These are phyloP conservation scores for Diaporthe humulicola DNA, from an alignment of 2,329 filamentous ascomycete species.

Conservation along the genomic window DNA sequence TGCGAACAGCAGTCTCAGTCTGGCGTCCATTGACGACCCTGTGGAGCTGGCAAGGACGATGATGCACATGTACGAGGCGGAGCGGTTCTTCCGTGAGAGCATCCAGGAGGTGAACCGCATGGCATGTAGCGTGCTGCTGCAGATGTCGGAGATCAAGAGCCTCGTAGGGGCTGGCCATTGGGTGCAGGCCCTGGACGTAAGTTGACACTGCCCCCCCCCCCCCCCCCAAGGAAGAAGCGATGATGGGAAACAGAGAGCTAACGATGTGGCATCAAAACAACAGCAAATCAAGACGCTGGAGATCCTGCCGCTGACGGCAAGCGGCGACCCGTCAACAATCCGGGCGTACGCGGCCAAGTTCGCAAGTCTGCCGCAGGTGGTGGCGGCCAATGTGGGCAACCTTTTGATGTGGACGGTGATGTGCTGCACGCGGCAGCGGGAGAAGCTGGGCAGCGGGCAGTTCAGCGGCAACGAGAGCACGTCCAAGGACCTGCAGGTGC, in stretches of 20 bases:
- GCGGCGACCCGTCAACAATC: slow-evolving; percentile 82
- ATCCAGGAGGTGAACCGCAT: slow-evolving; percentile 70
- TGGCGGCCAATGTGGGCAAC: slow-evolving; percentile 91
- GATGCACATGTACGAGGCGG: slow-evolving; percentile 73
- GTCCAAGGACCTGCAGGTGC: slow-evolving; percentile 73
- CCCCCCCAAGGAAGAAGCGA: neutral
- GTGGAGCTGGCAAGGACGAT: slow-evolving; percentile 71
- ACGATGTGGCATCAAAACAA: slow-evolving; percentile 12
- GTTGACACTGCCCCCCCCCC: slow-evolving; percentile 47
- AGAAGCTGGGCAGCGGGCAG: slow-evolving; percentile 75
- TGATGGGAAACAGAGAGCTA: neutral
- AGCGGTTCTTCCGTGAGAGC: slow-evolving; percentile 71
- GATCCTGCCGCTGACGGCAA: slow-evolving; percentile 83
- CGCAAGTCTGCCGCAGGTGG: slow-evolving; percentile 80
- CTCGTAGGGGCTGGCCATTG: slow-evolving; percentile 68
- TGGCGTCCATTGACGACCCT: slow-evolving; percentile 72
- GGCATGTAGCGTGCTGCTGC: slow-evolving; percentile 68
- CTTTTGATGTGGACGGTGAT: slow-evolving; percentile 94
- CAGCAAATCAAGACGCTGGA: slow-evolving; percentile 79
- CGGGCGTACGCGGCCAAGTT: slow-evolving; percentile 86
- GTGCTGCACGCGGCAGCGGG: slow-evolving; percentile 84
- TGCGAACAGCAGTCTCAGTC: slow-evolving; percentile 69
- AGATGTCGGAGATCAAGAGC: slow-evolving; percentile 73
- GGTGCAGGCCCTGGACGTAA: slow-evolving; percentile 71
- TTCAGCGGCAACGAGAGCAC: slow-evolving; percentile 81